phyloP scores from a whole-genome alignment of 1,284 basidiomycete genomes.

The Fistulina hepatica region DNA sequence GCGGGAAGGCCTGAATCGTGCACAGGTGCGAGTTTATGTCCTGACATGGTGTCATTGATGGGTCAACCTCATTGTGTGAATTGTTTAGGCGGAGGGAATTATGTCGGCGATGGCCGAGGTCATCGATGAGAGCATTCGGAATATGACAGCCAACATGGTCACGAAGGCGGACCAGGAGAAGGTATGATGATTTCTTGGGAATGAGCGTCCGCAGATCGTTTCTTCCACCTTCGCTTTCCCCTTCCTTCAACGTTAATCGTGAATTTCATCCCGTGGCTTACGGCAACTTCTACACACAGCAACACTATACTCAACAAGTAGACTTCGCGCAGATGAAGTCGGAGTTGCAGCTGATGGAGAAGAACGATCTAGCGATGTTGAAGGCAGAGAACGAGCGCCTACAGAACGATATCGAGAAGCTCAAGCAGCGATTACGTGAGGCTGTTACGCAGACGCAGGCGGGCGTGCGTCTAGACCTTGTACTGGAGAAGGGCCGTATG shows the following conservation, averaged over 20 bases:
- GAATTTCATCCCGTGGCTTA: background rate
- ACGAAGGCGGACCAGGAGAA: slow-evolving; percentile 92
- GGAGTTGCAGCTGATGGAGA: slow-evolving; percentile 92
- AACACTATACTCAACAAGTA: slow-evolving; percentile 92
- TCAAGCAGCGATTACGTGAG: slow-evolving; percentile 90
- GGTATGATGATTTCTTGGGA: slow-evolving; percentile 31
- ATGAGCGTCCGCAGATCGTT: background rate
- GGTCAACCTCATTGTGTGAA: background rate
- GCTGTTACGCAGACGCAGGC: slow-evolving; percentile 89
- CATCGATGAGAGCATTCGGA: slow-evolving; percentile 88
- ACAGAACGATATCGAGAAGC: slow-evolving; percentile 85
- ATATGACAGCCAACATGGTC: slow-evolving; percentile 91
- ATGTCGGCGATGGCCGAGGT: slow-evolving; percentile 93
- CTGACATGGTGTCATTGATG: too few species aligned
- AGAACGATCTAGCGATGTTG: slow-evolving; percentile 94
- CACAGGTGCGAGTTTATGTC: slow-evolving; percentile 59
- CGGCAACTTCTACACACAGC: slow-evolving; percentile 35
- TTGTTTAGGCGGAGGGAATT: slow-evolving; percentile 60
- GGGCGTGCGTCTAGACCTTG: slow-evolving; percentile 90
- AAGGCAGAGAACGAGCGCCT: slow-evolving; percentile 94
- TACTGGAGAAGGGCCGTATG: slow-evolving; percentile 94
- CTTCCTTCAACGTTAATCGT: too few species aligned
- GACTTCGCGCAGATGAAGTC: slow-evolving; percentile 97
- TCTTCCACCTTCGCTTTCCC: background rate
- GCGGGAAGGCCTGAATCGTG: slow-evolving; percentile 75